Conservation (phyloP, 257 asterid species). For the Marsdenia floribunda region DNA sequence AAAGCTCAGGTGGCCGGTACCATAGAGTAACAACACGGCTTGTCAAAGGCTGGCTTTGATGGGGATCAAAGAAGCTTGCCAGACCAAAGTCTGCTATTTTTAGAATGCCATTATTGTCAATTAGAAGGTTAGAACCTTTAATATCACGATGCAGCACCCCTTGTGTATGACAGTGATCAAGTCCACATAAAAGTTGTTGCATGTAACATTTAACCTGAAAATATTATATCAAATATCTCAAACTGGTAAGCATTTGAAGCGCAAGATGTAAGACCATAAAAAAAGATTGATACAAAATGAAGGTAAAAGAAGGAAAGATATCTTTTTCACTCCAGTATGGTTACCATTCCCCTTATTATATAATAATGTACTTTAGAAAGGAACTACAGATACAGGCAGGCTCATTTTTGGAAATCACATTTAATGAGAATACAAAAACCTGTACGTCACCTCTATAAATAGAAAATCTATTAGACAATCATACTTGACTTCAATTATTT, state of each 20-base stretch:
- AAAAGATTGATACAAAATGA: not conserved
- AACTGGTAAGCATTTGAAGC: slow-evolving; percentile 8
- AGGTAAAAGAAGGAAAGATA: not conserved
- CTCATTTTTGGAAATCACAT: not conserved
- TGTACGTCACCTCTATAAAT: not conserved
- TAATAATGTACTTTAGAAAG: not conserved
- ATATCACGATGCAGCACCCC: slow-evolving; percentile 91
- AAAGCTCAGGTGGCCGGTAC: slow-evolving; percentile 97
- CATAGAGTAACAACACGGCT: slow-evolving; percentile 96
- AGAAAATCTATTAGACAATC: not conserved
- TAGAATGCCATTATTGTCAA: slow-evolving; percentile 75
- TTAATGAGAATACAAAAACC: not conserved
- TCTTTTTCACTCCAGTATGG: not conserved
- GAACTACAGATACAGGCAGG: not conserved
- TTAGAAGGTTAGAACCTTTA: slow-evolving; percentile 89
- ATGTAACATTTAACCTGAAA: slow-evolving; percentile 86
- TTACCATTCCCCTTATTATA: not conserved
- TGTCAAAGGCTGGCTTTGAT: slow-evolving; percentile 70
- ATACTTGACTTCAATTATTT: not conserved
- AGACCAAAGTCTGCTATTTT: slow-evolving; percentile 96
- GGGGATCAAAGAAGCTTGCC: slow-evolving; percentile 75
- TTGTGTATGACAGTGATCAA: slow-evolving; percentile 81
- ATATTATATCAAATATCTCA: slow-evolving; percentile 4
- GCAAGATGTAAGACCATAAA: not conserved
- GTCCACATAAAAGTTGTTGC: slow-evolving; percentile 81